Evolutionary conservation across 2,329 filamentous ascomycete species (phyloP), one percentile per base, ranked within the genome.

Genomic region (Cordyceps fumosorosea): DNA sequence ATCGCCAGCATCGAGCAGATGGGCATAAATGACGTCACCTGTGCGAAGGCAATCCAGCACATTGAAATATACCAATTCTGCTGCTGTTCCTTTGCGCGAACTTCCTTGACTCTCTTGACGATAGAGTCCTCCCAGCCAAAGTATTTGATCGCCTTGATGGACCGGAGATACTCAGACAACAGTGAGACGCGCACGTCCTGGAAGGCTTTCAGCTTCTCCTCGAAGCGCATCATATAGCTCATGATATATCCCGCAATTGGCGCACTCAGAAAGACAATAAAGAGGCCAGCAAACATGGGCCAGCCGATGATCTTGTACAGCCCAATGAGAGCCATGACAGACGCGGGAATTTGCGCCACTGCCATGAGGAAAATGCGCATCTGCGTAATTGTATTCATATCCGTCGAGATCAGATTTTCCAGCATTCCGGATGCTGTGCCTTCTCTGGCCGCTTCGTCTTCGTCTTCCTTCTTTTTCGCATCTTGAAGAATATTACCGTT

Each of bases 91-190:
- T 75, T 72, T 16, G 72, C 68, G 2, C 84, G 79, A 10, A 81
- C 76, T 3, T 76, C 71, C 26, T 80, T 76, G 62, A 86, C 78
- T 56, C 76, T 78, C 12, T 78, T 72, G 8, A 78, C 76, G 64
- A 83, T 78, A 24, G 80, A 76, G 24, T 78, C 75, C 66, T 86
- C 83, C 84, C 83, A 86, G 2, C 80, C 81, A 69, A 86, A 85
- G 66, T 84, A 85, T 67, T 86, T 86, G 71, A 86, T 79, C 14
- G 80, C 81, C 16, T 80, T 78, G 62, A 86, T 84, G 6, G 83
- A 84, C 26, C 77, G 73, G 29, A 86, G 74, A 65, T 84, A 85
- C 66, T 86, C 83, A 0, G 82, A 80, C 20, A 85, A 78, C n/a
- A 82, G 76, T 1, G 82, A 84, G 61, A 86, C 80, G 20, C 84